Conservation (phyloP, 176 grass and related monocot species). For the Aechmea fasciata region DNA sequence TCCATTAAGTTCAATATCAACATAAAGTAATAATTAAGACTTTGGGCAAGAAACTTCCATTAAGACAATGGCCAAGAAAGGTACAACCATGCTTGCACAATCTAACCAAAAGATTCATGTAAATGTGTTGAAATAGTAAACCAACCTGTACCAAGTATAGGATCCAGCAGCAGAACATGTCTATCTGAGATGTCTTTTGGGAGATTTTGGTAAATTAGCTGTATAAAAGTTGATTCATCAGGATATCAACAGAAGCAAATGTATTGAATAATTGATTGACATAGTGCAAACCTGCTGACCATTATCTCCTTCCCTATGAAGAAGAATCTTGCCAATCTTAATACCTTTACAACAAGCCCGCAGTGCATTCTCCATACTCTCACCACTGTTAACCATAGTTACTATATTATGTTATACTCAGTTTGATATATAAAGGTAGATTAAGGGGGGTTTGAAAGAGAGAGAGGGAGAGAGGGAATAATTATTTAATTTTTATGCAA, state of each 20-base stretch:
- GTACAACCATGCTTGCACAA: background rate
- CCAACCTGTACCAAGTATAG: constrained; percentile 89
- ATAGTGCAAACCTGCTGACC: constrained; percentile 56
- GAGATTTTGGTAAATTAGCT: constrained; percentile 87
- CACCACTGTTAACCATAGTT: constrained; percentile 35
- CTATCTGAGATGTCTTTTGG: constrained; percentile 72
- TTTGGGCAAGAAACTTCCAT: no score
- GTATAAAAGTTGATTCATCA: background rate
- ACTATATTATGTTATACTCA: background rate
- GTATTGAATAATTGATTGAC: background rate
- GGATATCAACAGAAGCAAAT: constrained; percentile 18
- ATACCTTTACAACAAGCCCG: constrained; percentile 79
- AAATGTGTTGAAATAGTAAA: background rate
- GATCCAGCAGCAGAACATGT: constrained; percentile 90
- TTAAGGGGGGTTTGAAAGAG: background rate
- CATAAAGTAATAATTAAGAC: constrained; percentile 12
- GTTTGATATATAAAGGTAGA: no score
- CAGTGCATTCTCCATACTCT: constrained; percentile 86
- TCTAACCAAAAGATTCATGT: background rate
- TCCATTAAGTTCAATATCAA: background rate
- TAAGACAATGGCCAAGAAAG: background rate
- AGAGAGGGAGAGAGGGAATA: background rate
- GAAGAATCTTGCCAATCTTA: constrained; percentile 86
- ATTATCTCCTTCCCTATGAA: constrained; percentile 69
- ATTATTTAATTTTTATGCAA: constrained; percentile 2